These are phyloP conservation scores for Pyricularia grisea DNA, from an alignment of 2,329 filamentous ascomycete genomes.

Conservation along the genomic window DNA sequence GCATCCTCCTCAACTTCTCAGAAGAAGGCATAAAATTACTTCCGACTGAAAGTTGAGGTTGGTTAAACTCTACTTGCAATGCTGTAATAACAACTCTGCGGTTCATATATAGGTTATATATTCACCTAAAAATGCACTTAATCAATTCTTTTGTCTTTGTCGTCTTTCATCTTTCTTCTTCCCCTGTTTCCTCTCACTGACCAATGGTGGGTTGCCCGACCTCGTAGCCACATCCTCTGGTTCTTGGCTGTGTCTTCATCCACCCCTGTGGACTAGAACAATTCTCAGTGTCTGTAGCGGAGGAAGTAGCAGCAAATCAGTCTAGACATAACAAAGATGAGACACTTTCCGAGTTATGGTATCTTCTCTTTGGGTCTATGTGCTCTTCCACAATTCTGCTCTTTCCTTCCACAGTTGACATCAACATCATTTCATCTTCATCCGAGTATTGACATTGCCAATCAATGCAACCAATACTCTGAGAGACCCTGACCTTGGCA, in stretches of 20 bases:
- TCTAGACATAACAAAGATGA: not conserved
- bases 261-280: not conserved
- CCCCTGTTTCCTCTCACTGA: not conserved
- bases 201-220: not conserved
- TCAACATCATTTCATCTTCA: not conserved
- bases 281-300: not conserved
- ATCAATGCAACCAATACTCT: not conserved
- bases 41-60: not conserved
- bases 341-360: not conserved
- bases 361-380: not conserved
- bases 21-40: not conserved
- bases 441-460: not conserved
- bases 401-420: not conserved
- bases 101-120: not conserved
- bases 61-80: too few species aligned
- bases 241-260: not conserved
- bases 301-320: not conserved
- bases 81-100: too few species aligned
- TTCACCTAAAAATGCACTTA: not conserved
- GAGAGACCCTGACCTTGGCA: not conserved
- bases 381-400: not conserved
- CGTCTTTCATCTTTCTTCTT: not conserved
- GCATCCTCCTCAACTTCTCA: not conserved
- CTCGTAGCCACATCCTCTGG: not conserved
- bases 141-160: not conserved